phyloP scores from a whole-genome alignment of 768 basidiomycete genomes.

The Leucosporidium scottii region DNA sequence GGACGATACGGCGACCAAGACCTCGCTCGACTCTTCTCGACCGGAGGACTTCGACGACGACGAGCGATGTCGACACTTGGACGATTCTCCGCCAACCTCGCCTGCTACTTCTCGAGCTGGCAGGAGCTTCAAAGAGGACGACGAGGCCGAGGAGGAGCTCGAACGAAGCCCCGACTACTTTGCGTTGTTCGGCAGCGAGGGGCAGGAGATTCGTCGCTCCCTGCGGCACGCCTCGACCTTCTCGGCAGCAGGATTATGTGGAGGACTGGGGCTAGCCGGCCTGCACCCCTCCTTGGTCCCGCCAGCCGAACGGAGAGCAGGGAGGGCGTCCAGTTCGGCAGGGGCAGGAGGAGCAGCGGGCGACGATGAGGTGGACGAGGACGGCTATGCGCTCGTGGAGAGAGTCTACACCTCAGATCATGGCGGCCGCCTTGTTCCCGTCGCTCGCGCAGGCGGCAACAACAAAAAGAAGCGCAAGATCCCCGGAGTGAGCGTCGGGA shows the following conservation, averaged over 20 bases:
- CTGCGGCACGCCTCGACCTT: conserved; percentile 23
- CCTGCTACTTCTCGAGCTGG: neutral
- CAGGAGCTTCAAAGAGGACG: neutral
- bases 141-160: neutral
- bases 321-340: neutral
- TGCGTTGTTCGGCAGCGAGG: conserved; percentile 24
- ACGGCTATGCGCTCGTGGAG: conserved; percentile 23
- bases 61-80: neutral
- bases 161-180: conserved; percentile 8
- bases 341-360: conserved; percentile 14
- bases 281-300: conserved; percentile 16
- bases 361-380: conserved; percentile 26
- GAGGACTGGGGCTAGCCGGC: conserved; percentile 23
- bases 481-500: conserved; percentile 10
- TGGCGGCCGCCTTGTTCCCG: neutral
- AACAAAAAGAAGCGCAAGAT: conserved; percentile 37
- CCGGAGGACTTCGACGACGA: neutral
- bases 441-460: conserved; percentile 15
- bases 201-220: conserved; percentile 18
- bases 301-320: neutral
- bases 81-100: conserved; percentile 16
- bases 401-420: neutral
- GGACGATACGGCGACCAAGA: conserved; percentile 9
- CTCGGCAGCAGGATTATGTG: conserved; percentile 26
- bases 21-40: conserved; percentile 5